Conservation (phyloP, 495 filamentous ascomycete species). For the Penicillium paradoxum region DNA sequence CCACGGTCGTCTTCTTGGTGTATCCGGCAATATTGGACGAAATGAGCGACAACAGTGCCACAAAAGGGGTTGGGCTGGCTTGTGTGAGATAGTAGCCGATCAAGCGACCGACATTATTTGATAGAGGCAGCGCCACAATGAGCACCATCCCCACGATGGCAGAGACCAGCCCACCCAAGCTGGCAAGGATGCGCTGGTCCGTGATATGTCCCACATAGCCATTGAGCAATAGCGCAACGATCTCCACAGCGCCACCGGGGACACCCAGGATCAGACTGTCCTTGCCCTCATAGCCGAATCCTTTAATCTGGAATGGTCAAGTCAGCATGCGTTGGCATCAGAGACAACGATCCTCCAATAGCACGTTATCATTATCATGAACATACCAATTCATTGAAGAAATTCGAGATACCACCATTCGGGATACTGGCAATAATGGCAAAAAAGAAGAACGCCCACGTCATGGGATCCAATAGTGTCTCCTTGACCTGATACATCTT, state of each 20-base stretch:
- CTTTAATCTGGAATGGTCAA: slow-evolving; percentile 25
- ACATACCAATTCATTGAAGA: slow-evolving; percentile 58
- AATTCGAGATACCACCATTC: slow-evolving; percentile 66
- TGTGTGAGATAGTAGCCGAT: slow-evolving; percentile 62
- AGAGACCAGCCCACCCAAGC: slow-evolving; percentile 34
- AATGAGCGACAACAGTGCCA: slow-evolving; percentile 47
- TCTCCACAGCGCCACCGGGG: slow-evolving; percentile 62
- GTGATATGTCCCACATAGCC: slow-evolving; percentile 57
- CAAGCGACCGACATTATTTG: slow-evolving; percentile 54
- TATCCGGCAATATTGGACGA: slow-evolving; percentile 63
- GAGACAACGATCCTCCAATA: neutral
- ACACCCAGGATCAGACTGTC: slow-evolving; percentile 62
- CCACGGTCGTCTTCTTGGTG: slow-evolving; percentile 69
- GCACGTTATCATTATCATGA: neutral
- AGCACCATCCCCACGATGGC: slow-evolving; percentile 55
- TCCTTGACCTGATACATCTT: slow-evolving; percentile 59
- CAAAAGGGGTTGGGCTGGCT: slow-evolving; percentile 48
- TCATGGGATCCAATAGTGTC: slow-evolving; percentile 55
- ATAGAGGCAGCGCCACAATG: slow-evolving; percentile 58
- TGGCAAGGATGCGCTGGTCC: slow-evolving; percentile 49
- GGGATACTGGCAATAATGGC: slow-evolving; percentile 59
- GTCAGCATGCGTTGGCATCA: neutral
- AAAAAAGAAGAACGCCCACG: slow-evolving; percentile 62
- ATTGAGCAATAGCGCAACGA: slow-evolving; percentile 53
- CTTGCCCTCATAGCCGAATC: slow-evolving; percentile 50